Evolutionary conservation across 495 filamentous ascomycete genomes (phyloP), one percentile per base, ranked within the genome.

Genomic region (Durotheca rogersii): DNA sequence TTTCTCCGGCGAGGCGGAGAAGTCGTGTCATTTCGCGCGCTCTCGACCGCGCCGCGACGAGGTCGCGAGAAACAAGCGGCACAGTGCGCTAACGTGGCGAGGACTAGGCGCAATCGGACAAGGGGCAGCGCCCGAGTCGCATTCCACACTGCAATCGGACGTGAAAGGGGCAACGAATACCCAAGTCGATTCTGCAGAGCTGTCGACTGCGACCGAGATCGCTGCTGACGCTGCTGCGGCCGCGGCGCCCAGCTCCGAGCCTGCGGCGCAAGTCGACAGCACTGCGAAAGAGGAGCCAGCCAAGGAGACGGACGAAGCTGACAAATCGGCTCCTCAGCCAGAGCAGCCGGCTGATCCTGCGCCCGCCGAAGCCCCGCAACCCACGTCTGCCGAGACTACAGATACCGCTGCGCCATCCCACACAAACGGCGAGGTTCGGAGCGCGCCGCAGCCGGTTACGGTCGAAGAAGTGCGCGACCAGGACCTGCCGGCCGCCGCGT

Each of bases 21-120:
- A n/a, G n/a, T n/a, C n/a, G n/a, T n/a, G n/a, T n/a, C n/a, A n/a
- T n/a, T 14, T 47, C 11, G 37, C 41, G 38, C 37, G 14, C 42
- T 33, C 33, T 55, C 41, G 50, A 47, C 56, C 36, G 33, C 31
- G 27, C 34, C 50, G 49, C 45, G 35, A 50, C 56, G 11, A 14
- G 35, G 47, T 63, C 53, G 47, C 50, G 21, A 51, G 17, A 18
- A 40, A 32, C 23, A 27, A 37, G 42, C 49, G 7, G 41, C 51
- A 66, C 60, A 63, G 62, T 66, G 46, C 49, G 41, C 62, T 66
- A 63, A 66, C 56, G 33, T 19, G 12, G 35, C 29, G 4, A 56
- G 43, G 43, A 40, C 47, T 41, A 53, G 60, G 35, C 42, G 47
- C 50, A 30, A 53, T 20, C 42, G 56, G 41, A 33, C 56, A 62